Conservation (phyloP, 2,329 filamentous ascomycete species). For the Microdochium paspali region DNA sequence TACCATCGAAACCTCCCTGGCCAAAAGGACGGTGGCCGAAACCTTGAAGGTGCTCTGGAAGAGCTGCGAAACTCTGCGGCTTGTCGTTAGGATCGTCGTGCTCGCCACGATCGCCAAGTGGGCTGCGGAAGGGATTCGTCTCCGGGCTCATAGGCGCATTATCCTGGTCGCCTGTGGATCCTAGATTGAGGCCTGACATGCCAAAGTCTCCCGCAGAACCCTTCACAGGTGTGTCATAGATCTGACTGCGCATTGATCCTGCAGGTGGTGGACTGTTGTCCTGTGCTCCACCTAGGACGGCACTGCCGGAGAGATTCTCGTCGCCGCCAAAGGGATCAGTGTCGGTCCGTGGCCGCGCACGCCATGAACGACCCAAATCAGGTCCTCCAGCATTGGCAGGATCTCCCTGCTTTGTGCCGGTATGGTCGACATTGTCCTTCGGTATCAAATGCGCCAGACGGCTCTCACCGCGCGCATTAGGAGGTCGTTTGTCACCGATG, state of each 20-base stretch:
- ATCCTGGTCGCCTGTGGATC: conserved; percentile 45
- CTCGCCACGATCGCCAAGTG: conserved; percentile 61
- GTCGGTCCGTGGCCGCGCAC: conserved; percentile 55
- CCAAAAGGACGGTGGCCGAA: conserved; percentile 36
- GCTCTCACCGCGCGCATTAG: conserved; percentile 64
- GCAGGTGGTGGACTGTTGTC: conserved; percentile 47
- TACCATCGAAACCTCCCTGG: conserved; percentile 51
- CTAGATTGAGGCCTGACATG: conserved; percentile 50
- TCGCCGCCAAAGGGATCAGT: conserved; percentile 69
- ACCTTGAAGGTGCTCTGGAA: conserved; percentile 37
- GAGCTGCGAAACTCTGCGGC: conserved; percentile 39
- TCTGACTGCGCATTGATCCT: conserved; percentile 23
- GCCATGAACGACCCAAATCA: conserved; percentile 40
- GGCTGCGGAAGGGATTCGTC: conserved; percentile 94
- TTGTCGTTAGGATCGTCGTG: conserved; percentile 47
- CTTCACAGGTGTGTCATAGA: conserved; percentile 46
- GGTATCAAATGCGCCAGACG: conserved; percentile 77
- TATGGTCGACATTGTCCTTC: conserved; percentile 65
- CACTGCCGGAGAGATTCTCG: conserved; percentile 54
- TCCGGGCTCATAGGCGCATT: conserved; percentile 79
- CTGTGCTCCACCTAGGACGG: conserved; percentile 65
- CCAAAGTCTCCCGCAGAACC: conserved; percentile 49
- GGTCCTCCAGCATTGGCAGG: conserved; percentile 21
- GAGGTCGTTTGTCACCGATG: conserved; percentile 65
- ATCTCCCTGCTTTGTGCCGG: conserved; percentile 40